Evolutionary conservation across 164 flowering plant species (phyloP).

Genomic region (Stephania yunnanensis): DNA sequence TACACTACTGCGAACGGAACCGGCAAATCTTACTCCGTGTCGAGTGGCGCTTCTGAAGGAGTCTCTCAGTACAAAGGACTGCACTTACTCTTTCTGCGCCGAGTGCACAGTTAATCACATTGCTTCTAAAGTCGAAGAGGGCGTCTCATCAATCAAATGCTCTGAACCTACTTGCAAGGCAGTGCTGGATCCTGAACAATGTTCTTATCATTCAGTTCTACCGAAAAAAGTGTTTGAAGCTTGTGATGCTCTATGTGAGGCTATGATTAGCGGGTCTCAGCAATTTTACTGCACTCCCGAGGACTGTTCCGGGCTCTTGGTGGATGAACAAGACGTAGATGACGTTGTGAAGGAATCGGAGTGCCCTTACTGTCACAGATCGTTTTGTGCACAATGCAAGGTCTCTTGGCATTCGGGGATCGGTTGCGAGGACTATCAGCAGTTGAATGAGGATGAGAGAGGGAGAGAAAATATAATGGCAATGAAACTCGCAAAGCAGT

Average conservation of each 20-base stretch:
- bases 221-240: constrained; percentile 25
- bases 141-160: no score
- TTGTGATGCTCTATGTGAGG: constrained; percentile 39
- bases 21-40: no score
- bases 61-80: no score
- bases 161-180: no score
- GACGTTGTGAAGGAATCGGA: constrained; percentile 16
- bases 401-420: constrained; percentile 46
- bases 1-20: no score
- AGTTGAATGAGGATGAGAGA: constrained; percentile 25
- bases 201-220: no score
- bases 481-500: constrained; percentile 31
- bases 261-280: constrained; percentile 27
- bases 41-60: no score
- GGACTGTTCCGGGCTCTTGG: constrained; percentile 47
- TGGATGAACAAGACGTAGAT: constrained; percentile 25
- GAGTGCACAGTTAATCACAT: no score
- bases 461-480: constrained; percentile 36
- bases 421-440: constrained; percentile 31
- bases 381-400: constrained; percentile 48
- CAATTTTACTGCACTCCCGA: constrained; percentile 52
- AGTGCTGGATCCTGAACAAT: no score
- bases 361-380: constrained; percentile 41
- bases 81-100: no score
- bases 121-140: no score